These are phyloP conservation scores for Boletus eberwhitei DNA, from an alignment of 768 basidiomycete species.

Conservation along the genomic window DNA sequence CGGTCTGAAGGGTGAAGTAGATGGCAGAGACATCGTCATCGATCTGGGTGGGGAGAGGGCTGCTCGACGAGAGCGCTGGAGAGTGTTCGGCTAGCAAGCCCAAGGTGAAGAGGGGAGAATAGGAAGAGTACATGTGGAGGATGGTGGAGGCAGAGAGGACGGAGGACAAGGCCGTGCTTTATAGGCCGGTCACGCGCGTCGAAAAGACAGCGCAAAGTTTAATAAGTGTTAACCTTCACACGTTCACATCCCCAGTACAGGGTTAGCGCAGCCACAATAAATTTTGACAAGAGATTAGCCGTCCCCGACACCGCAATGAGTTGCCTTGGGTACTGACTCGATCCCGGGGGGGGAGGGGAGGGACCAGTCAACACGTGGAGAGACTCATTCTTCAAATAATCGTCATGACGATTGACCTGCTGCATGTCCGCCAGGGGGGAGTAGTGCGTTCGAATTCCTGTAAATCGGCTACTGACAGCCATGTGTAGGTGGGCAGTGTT, in stretches of 20 bases:
- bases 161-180: constrained; percentile 1
- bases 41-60: not conserved
- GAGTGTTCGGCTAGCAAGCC: constrained; percentile 45
- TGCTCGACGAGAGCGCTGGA: constrained; percentile 4
- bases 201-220: constrained; percentile 15
- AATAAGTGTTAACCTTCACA: constrained; percentile 14
- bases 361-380: no score
- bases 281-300: constrained; percentile 1
- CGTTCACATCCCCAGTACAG: constrained; percentile 13
- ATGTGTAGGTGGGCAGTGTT: not conserved
- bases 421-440: no score
- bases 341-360: no score
- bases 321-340: constrained; percentile 14
- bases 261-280: constrained; percentile 12
- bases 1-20: constrained; percentile 46
- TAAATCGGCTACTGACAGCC: no score
- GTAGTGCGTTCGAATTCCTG: no score
- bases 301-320: constrained; percentile 15
- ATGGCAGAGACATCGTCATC: constrained; percentile 37
- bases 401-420: constrained; percentile 1
- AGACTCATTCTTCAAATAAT: not conserved
- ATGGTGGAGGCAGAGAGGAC: not conserved
- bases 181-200: no score
- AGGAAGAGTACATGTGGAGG: constrained; percentile 26
- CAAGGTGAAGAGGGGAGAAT: constrained; percentile 65